These are phyloP conservation scores for Hymenoscyphus occultus DNA, from an alignment of 2,329 filamentous ascomycete genomes.

Conservation along the genomic window DNA sequence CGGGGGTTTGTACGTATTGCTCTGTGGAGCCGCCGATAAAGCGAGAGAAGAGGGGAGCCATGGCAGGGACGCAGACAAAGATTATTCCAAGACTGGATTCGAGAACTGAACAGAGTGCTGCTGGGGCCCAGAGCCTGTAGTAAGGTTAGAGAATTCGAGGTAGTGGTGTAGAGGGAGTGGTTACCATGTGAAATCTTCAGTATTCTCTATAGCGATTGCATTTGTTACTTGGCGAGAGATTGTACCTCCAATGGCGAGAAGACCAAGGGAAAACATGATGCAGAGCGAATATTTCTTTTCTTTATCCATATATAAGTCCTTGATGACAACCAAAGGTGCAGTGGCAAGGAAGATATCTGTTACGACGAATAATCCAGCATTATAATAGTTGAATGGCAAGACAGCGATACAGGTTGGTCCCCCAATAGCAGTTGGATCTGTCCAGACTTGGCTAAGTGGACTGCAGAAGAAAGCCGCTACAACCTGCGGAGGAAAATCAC, in stretches of 20 bases:
- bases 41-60: constrained; percentile 14
- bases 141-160: not conserved
- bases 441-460: constrained; percentile 17
- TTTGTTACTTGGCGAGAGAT: constrained; percentile 18
- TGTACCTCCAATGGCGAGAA: constrained; percentile 17
- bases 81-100: constrained; percentile 20
- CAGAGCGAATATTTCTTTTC: constrained; percentile 14
- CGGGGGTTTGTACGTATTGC: constrained; percentile 9
- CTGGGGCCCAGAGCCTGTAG: constrained; percentile 19
- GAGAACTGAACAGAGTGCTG: constrained; percentile 18
- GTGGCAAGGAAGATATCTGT: constrained; percentile 17
- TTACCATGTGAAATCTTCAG: constrained; percentile 17
- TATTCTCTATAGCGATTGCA: constrained; percentile 10
- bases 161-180: not conserved
- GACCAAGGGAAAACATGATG: constrained; percentile 18
- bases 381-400: constrained; percentile 18
- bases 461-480: constrained; percentile 15
- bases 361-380: constrained; percentile 13
- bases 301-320: constrained; percentile 16
- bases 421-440: constrained; percentile 12
- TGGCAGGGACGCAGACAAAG: constrained; percentile 20
- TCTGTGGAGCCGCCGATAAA: constrained; percentile 12
- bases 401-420: constrained; percentile 17
- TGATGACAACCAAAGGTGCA: constrained; percentile 14
- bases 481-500: not conserved